Percentiles rank a stretch among this genome's conserved stretches.
These are phyloP conservation scores for Rhodotorula sp. DNA, from an alignment of 1,284 basidiomycete genomes.

Conservation along the genomic window DNA sequence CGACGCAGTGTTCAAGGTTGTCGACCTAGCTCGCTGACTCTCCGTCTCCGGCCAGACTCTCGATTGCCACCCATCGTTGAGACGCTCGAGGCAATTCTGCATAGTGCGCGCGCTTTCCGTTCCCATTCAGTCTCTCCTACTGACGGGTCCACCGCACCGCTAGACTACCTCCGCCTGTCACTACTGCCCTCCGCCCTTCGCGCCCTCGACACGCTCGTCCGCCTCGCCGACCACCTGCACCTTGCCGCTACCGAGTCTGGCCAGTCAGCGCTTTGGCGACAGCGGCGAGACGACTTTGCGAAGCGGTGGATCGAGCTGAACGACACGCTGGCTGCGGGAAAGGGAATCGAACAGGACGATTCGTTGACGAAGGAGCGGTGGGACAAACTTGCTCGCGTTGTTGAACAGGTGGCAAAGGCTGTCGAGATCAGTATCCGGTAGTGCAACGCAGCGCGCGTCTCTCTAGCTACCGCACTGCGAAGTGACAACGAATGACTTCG, in stretches of 20 bases:
- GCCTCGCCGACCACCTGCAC: conserved; percentile 8
- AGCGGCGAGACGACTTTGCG: background rate
- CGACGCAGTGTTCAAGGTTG: background rate
- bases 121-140: background rate
- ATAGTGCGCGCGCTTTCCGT: background rate
- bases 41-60: background rate
- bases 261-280: background rate
- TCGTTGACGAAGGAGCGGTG: background rate
- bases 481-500: background rate
- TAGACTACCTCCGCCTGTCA: background rate
- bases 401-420: background rate
- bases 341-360: background rate
- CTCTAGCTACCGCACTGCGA: background rate
- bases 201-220: background rate
- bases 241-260: background rate
- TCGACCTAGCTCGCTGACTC: background rate
- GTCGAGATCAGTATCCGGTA: conserved; percentile 5
- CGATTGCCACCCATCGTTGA: background rate
- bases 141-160: background rate
- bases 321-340: background rate
- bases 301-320: background rate
- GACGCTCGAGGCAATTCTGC: background rate
- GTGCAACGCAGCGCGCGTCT: background rate
- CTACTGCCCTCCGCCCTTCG: background rate
- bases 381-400: background rate